Conservation (phyloP, 73 alveolate species). For the Stentor coeruleus region DNA sequence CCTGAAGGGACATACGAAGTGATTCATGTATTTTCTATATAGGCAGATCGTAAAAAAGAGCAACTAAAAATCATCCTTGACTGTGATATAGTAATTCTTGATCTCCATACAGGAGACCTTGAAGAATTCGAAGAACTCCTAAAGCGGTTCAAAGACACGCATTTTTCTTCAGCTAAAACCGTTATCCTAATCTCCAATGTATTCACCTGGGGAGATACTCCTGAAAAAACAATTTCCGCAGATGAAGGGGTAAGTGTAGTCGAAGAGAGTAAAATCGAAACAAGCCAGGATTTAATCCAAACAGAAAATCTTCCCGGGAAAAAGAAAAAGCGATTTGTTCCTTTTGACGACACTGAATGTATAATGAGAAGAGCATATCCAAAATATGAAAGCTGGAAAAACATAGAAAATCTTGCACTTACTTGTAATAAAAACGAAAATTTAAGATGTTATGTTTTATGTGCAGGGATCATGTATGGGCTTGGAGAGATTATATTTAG, state of each 20-base stretch:
- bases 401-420: slow-evolving; percentile 87
- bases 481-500: slow-evolving; percentile 80
- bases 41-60: slow-evolving; percentile 23
- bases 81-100: slow-evolving; percentile 58
- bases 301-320: neutral
- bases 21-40: slow-evolving; percentile 35
- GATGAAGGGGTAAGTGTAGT: slow-evolving; percentile 41
- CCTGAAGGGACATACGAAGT: slow-evolving; percentile 47
- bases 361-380: slow-evolving; percentile 22
- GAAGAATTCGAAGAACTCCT: slow-evolving; percentile 62
- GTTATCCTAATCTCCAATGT: slow-evolving; percentile 71
- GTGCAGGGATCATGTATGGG: slow-evolving; percentile 95
- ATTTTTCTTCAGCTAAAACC: slow-evolving; percentile 26
- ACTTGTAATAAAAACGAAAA: slow-evolving; percentile 70
- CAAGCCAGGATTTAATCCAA: neutral
- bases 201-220: slow-evolving; percentile 89
- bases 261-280: slow-evolving; percentile 35
- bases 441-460: slow-evolving; percentile 80
- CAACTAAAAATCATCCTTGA: slow-evolving; percentile 44
- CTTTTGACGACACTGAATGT: slow-evolving; percentile 21
- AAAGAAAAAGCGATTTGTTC: neutral
- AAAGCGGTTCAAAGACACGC: slow-evolving; percentile 44
- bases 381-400: slow-evolving; percentile 48
- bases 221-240: slow-evolving; percentile 60
- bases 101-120: slow-evolving; percentile 41